Percentiles rank a stretch among this genome's conserved stretches.
phyloP scores from a whole-genome alignment of 768 basidiomycete species.

The Ramaria rubella region DNA sequence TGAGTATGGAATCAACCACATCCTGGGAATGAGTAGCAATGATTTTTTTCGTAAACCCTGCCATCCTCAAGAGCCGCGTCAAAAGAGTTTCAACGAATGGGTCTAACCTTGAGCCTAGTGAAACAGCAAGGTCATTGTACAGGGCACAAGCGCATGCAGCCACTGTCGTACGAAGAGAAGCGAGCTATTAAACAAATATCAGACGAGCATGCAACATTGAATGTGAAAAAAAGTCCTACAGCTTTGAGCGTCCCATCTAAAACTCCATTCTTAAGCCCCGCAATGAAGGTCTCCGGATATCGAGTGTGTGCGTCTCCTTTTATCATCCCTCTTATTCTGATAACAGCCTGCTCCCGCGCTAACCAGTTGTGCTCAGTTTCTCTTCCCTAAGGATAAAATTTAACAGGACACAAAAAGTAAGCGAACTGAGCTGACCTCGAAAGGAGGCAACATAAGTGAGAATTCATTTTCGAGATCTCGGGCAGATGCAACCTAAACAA shows the following conservation, averaged over 20 bases:
- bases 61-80: constrained; percentile 76
- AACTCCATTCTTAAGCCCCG: constrained; percentile 68
- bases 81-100: constrained; percentile 72
- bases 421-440: constrained; percentile 51
- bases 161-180: constrained; percentile 88
- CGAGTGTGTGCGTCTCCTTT: constrained; percentile 75
- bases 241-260: constrained; percentile 81
- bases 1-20: constrained; percentile 60
- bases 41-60: constrained; percentile 89
- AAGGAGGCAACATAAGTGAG: constrained; percentile 64
- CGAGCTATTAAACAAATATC: constrained; percentile 43
- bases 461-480: constrained; percentile 86
- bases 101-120: constrained; percentile 66
- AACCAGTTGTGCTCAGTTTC: constrained; percentile 97
- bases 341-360: constrained; percentile 67
- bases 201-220: constrained; percentile 1
- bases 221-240: constrained; percentile 38
- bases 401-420: not conserved
- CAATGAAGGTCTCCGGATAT: constrained; percentile 68
- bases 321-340: constrained; percentile 82
- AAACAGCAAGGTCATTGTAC: constrained; percentile 63
- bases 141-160: constrained; percentile 70
- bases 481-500: constrained; percentile 84
- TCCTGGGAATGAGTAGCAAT: constrained; percentile 80
- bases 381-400: constrained; percentile 57